Conservation (phyloP, 176 grass and related monocot species). For the Hsuehochloa calcarea region DNA sequence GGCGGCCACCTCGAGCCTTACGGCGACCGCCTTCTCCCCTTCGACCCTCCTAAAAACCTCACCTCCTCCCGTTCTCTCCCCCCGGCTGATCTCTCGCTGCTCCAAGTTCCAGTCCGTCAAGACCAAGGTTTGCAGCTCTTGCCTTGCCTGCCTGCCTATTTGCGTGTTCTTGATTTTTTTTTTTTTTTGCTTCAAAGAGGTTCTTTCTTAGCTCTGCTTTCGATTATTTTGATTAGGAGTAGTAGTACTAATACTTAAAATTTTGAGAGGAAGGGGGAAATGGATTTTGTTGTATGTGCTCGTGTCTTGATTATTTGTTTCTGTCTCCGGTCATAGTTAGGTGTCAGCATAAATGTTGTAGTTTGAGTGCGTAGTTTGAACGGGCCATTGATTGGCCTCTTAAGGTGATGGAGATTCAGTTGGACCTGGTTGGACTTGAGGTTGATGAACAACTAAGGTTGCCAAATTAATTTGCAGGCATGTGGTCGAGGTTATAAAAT, state of each 20-base stretch:
- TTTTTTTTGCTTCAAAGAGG: background rate
- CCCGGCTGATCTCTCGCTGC: conserved; percentile 37
- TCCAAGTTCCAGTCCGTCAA: conserved; percentile 45
- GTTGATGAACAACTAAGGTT: background rate
- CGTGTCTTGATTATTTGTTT: conserved; percentile 7
- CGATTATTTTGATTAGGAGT: background rate
- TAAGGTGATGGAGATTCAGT: background rate
- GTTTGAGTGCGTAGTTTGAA: background rate
- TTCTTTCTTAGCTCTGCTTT: background rate
- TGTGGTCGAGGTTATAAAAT: background rate
- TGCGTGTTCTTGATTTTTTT: background rate
- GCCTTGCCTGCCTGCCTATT: background rate
- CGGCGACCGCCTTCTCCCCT: conserved; percentile 7
- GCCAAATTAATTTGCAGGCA: background rate
- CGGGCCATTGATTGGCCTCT: background rate
- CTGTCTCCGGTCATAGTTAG: background rate
- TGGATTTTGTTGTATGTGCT: background rate
- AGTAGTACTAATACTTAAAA: background rate
- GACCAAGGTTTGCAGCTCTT: conserved; percentile 42
- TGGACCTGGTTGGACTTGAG: background rate
- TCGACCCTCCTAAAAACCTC: conserved; percentile 15
- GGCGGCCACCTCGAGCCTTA: conserved; percentile 41
- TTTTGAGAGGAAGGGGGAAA: background rate
- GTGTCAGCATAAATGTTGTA: background rate
- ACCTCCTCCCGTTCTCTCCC: background rate